Percentiles rank a stretch among this genome's conserved stretches.
phyloP scores from a whole-genome alignment of 2,329 filamentous ascomycete genomes.

The Diaporthe velutina region DNA sequence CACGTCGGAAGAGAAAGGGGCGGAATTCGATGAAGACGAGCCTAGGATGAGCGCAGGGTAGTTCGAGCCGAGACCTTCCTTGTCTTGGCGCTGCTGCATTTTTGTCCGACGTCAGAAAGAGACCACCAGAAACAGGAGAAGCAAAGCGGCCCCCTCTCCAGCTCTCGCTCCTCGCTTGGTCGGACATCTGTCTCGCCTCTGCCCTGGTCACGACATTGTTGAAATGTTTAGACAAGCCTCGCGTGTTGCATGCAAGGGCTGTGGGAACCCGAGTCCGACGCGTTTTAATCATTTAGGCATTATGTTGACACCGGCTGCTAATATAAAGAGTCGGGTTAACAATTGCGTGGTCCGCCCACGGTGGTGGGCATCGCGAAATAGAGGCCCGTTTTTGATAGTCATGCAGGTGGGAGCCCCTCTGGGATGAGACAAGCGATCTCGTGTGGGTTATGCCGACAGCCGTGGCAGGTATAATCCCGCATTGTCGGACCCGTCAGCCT shows the following conservation, averaged over 20 bases:
- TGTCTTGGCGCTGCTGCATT: slow-evolving; percentile 12
- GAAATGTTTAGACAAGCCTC: background rate
- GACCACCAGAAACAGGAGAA: slow-evolving; percentile 22
- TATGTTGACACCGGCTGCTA: slow-evolving; percentile 21
- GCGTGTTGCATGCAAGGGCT: slow-evolving; percentile 15
- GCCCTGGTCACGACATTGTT: slow-evolving; percentile 27
- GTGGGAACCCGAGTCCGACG: slow-evolving; percentile 11
- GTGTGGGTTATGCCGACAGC: slow-evolving; percentile 6
- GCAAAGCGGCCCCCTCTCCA: slow-evolving; percentile 5
- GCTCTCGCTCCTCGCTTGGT: background rate
- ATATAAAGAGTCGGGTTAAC: background rate
- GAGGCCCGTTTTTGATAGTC: background rate
- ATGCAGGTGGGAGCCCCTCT: slow-evolving; percentile 16
- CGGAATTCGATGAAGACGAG: background rate
- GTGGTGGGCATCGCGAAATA: background rate
- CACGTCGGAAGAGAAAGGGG: background rate
- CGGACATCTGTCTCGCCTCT: background rate
- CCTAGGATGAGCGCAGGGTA: slow-evolving; percentile 11
- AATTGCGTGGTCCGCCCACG: background rate
- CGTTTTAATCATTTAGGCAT: background rate
- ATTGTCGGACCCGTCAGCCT: background rate
- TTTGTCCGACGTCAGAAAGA: slow-evolving; percentile 25
- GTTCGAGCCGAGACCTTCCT: slow-evolving; percentile 15
- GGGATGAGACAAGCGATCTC: slow-evolving; percentile 22
- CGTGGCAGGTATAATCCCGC: slow-evolving; percentile 16